Conservation (phyloP, 768 basidiomycete genomes). For the Mycena belliarum region DNA sequence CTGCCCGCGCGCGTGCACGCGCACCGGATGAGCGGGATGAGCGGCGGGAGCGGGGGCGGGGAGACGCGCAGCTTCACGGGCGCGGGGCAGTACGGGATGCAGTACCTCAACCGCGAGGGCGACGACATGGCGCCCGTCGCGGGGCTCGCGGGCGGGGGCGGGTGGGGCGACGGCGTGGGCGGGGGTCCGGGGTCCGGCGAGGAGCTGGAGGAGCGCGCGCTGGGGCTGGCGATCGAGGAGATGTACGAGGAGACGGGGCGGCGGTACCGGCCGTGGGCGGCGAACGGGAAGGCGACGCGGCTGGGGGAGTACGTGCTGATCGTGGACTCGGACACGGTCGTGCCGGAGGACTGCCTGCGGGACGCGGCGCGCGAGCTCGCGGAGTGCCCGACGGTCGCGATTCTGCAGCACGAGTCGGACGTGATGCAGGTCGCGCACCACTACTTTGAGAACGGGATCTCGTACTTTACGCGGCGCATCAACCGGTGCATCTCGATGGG, state of each 20-base stretch:
- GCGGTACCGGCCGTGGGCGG: conserved; percentile 67
- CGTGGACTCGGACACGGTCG: conserved; percentile 77
- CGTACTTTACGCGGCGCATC: conserved; percentile 21
- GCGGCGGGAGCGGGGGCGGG: no score
- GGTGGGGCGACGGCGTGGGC: conserved; percentile 15
- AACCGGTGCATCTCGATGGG: conserved; percentile 24
- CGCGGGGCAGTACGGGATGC: conserved; percentile 55
- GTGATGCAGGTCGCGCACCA: conserved; percentile 39
- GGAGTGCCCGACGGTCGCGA: conserved; percentile 72
- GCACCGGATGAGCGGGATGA: conserved; percentile 23
- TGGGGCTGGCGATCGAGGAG: conserved; percentile 75
- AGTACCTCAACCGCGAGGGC: conserved; percentile 66
- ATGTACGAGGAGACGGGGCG: conserved; percentile 56
- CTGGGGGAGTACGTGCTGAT: conserved; percentile 78
- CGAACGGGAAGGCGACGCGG: conserved; percentile 57
- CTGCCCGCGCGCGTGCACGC: no score
- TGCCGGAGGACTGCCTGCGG: conserved; percentile 54
- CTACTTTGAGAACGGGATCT: conserved; percentile 74
- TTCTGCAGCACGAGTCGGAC: conserved; percentile 83
- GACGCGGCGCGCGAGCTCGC: conserved; percentile 85
- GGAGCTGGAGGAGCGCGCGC: conserved; percentile 66
- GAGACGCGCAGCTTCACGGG: conserved; percentile 26
- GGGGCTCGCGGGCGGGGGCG: no score
- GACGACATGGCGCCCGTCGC: conserved; percentile 56
- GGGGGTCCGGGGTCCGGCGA: conserved; percentile 16